These are phyloP conservation scores for Umbelopsis sp. DNA, from an alignment of 371 early-diverging fungal genomes.

Conservation along the genomic window DNA sequence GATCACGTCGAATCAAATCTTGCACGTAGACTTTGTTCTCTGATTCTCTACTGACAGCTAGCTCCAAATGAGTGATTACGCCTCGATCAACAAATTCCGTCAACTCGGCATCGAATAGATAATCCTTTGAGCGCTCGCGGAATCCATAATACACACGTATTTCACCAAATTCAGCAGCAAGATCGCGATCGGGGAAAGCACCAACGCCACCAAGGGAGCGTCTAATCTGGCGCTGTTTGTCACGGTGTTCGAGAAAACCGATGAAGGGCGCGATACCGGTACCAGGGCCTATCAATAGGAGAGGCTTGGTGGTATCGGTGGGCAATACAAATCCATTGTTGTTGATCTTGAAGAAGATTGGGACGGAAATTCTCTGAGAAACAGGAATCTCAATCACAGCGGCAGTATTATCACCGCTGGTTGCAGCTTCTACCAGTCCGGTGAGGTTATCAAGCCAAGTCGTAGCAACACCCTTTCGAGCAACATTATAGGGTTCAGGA, in stretches of 20 bases:
- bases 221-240: conserved; percentile 45
- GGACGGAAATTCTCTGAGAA: conserved; percentile 33
- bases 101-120: conserved; percentile 66
- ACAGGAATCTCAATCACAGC: conserved; percentile 27
- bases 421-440: conserved; percentile 39
- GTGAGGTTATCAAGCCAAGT: conserved; percentile 77
- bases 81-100: conserved; percentile 50
- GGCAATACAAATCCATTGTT: conserved; percentile 66
- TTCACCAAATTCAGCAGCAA: conserved; percentile 38
- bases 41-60: conserved; percentile 67
- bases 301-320: conserved; percentile 49
- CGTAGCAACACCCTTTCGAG: conserved; percentile 79
- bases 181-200: conserved; percentile 35
- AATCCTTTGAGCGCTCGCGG: conserved; percentile 64
- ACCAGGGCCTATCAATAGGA: conserved; percentile 85
- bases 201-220: conserved; percentile 46
- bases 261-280: conserved; percentile 92
- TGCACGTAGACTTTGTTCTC: conserved; percentile 81
- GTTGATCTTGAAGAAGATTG: conserved; percentile 63
- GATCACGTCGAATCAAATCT: conserved; percentile 65
- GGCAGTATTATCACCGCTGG: conserved; percentile 17
- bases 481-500: conserved; percentile 35
- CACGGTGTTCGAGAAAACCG: conserved; percentile 77
- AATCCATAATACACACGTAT: conserved; percentile 81
- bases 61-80: conserved; percentile 55